phyloP scores from a whole-genome alignment of 176 grass and related monocot genomes.

The Oryza longistaminata region DNA sequence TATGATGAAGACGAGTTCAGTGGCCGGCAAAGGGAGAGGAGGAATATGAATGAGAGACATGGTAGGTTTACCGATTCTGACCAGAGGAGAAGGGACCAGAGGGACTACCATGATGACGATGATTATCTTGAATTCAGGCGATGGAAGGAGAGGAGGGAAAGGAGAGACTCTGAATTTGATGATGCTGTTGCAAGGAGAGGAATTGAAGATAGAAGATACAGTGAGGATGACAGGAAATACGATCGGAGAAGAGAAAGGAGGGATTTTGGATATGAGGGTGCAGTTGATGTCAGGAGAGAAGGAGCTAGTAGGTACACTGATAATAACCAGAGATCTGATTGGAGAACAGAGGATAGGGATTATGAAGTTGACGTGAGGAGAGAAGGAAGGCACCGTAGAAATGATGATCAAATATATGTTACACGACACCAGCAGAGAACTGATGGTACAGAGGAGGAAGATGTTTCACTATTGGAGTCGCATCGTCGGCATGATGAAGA shows the following conservation, averaged over 20 bases:
- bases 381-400: conserved; percentile 4
- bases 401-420: conserved; percentile 30
- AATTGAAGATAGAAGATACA: conserved; percentile 26
- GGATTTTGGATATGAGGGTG: conserved; percentile 40
- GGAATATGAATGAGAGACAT: conserved; percentile 29
- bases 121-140: conserved; percentile 40
- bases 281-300: conserved; percentile 25
- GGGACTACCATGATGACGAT: conserved; percentile 45
- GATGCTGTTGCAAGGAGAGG: conserved; percentile 16
- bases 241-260: conserved; percentile 32
- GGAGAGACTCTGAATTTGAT: conserved; percentile 19
- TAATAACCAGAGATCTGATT: conserved; percentile 35
- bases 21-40: conserved; percentile 25
- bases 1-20: conserved; percentile 35
- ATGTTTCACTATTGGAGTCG: conserved; percentile 24
- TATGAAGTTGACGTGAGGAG: conserved; percentile 35
- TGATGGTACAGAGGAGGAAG: conserved; percentile 14
- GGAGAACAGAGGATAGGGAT: conserved; percentile 27
- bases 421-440: neutral
- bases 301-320: conserved; percentile 18
- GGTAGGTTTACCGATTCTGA: conserved; percentile 38
- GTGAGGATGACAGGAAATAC: conserved; percentile 33
- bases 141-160: conserved; percentile 27
- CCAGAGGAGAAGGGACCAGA: conserved; percentile 28
- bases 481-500: conserved; percentile 4